Evolutionary conservation across 2,329 filamentous ascomycete genomes (phyloP).

Genomic region (Macrophomina pseudophaseolina): DNA sequence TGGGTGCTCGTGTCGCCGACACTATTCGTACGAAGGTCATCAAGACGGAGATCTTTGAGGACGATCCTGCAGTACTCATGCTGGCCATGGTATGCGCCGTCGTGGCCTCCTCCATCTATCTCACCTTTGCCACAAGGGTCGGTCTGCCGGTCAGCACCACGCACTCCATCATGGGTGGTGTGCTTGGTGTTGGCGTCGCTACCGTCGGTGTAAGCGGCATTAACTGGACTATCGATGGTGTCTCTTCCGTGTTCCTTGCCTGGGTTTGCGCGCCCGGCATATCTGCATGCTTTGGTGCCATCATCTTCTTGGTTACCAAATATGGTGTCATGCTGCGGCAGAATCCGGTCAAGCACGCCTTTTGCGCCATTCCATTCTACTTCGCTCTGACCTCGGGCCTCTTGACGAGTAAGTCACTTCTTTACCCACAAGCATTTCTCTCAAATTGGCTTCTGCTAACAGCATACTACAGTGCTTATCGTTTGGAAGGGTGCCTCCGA

Average conservation of each 20-base stretch:
- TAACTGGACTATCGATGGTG: conserved; percentile 63
- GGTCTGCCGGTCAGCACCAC: conserved; percentile 62
- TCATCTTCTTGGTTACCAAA: conserved; percentile 63
- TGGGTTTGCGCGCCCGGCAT: conserved; percentile 66
- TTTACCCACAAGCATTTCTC: not conserved
- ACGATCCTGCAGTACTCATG: conserved; percentile 55
- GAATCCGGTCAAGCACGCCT: conserved; percentile 60
- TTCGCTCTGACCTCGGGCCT: conserved; percentile 62
- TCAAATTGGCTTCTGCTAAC: not conserved
- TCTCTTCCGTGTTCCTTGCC: conserved; percentile 64
- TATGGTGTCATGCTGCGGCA: conserved; percentile 60
- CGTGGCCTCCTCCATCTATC: conserved; percentile 57
- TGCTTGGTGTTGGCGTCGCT: conserved; percentile 53
- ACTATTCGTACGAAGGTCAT: conserved; percentile 57
- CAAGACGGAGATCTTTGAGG: conserved; percentile 49
- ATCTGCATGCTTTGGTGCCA: conserved; percentile 58
- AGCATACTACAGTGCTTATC: conserved; percentile 36
- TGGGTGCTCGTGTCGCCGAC: conserved; percentile 47
- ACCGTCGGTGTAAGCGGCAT: conserved; percentile 61
- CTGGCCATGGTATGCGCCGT: conserved; percentile 62
- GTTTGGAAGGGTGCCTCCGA: conserved; percentile 54
- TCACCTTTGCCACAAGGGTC: conserved; percentile 58
- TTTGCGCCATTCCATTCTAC: conserved; percentile 61
- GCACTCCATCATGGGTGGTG: conserved; percentile 53
- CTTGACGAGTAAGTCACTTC: conserved; percentile 47